These are phyloP conservation scores for Canavalia ensiformis DNA, from an alignment of 306 rosid species.

Conservation along the genomic window DNA sequence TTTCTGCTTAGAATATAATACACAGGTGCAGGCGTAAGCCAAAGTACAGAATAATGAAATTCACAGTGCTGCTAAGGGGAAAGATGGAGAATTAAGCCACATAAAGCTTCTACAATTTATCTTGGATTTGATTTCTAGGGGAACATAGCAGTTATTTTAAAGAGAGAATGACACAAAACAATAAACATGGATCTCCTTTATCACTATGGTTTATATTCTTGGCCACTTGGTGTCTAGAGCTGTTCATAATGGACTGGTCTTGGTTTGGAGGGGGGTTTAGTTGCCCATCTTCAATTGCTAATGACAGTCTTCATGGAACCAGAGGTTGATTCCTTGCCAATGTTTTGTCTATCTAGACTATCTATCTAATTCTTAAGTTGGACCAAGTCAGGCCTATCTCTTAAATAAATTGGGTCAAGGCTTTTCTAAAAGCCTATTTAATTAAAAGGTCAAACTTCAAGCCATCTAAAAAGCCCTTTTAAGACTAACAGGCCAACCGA, in stretches of 20 bases:
- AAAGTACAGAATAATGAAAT: no score
- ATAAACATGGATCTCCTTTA: slow-evolving; percentile 8
- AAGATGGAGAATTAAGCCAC: slow-evolving; percentile 21
- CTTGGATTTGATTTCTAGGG: slow-evolving; percentile 28
- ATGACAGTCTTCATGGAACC: neutral
- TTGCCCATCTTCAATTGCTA: neutral
- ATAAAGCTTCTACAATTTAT: neutral
- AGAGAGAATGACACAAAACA: slow-evolving; percentile 15
- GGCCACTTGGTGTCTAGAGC: neutral
- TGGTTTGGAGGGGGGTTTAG: neutral
- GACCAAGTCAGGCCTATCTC: no score
- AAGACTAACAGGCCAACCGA: no score
- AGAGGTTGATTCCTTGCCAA: neutral
- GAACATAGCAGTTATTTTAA: neutral
- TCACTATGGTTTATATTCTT: slow-evolving; percentile 27
- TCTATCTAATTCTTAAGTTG: neutral
- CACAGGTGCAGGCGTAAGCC: no score
- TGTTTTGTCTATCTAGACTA: neutral
- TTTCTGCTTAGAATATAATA: no score
- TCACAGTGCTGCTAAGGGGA: slow-evolving; percentile 20
- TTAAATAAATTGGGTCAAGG: no score
- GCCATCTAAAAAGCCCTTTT: no score
- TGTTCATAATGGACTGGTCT: neutral
- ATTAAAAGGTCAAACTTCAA: no score
- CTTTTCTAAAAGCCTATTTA: no score